A percentile compares a stretch with the other conserved stretches of the same genome.
Evolutionary conservation across 805 yeast genomes (phyloP).

Genomic region (Candida dendrica): DNA sequence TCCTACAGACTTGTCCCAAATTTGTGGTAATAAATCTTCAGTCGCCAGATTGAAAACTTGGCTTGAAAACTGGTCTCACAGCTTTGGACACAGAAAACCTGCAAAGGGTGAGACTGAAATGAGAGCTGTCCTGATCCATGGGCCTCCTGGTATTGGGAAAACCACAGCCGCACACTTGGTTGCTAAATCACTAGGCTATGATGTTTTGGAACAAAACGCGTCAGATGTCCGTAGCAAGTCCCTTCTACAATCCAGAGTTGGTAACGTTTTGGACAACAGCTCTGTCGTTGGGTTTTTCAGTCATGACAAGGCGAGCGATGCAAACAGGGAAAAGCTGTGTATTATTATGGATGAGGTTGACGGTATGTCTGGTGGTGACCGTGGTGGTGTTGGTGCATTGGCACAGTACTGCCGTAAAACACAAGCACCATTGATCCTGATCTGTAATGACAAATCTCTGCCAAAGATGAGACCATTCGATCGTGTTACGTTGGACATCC

Average conservation of each 20-base stretch:
- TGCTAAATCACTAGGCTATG: conserved; percentile 64
- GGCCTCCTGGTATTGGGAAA: conserved; percentile 85
- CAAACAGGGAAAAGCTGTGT: conserved; percentile 47
- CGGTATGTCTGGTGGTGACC: conserved; percentile 98
- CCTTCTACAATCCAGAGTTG: conserved; percentile 59
- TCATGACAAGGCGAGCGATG: conserved; percentile 13
- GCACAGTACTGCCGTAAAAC: conserved; percentile 83
- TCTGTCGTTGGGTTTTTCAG: conserved; percentile 76
- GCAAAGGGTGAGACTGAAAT: conserved; percentile 61
- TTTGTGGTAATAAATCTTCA: conserved; percentile 86
- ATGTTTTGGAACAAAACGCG: conserved; percentile 72
- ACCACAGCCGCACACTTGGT: conserved; percentile 76
- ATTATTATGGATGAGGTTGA: conserved; percentile 98
- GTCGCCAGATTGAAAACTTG: conserved; percentile 62
- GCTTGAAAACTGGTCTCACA: conserved; percentile 70
- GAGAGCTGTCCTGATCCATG: conserved; percentile 80
- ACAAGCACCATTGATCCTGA: conserved; percentile 81
- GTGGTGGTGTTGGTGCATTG: conserved; percentile 96
- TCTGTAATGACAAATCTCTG: conserved; percentile 85
- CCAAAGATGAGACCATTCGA: conserved; percentile 98
- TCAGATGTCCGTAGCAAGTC: conserved; percentile 87
- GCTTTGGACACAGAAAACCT: conserved; percentile 46
- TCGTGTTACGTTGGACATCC: conserved; percentile 67
- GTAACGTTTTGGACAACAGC: conserved; percentile 68
- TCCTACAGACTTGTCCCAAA: conserved; percentile 64